These are phyloP conservation scores for Boletus vermiculosoides DNA, from an alignment of 768 basidiomycete genomes.

Conservation along the genomic window DNA sequence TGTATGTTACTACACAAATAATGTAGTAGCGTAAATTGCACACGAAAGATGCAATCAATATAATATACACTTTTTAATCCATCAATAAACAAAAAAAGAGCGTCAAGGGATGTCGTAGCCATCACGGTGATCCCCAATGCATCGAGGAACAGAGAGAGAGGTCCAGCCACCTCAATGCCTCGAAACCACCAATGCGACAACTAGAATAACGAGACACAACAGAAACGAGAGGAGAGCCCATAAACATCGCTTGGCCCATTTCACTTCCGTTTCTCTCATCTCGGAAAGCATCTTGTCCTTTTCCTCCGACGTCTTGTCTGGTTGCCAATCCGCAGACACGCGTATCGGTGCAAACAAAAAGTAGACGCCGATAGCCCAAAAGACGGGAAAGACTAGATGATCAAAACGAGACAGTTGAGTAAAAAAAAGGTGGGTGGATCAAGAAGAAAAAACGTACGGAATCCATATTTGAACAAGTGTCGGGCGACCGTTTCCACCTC, in stretches of 20 bases:
- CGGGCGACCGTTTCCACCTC: constrained; percentile 57
- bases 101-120: not conserved
- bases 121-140: not conserved
- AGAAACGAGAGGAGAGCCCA: constrained; percentile 50
- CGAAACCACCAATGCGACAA: constrained; percentile 22
- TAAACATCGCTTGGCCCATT: constrained; percentile 58
- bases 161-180: constrained; percentile 21
- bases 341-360: constrained; percentile 55
- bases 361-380: constrained; percentile 59
- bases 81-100: constrained; percentile 6
- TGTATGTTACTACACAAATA: not conserved
- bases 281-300: constrained; percentile 43
- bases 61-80: constrained; percentile 10
- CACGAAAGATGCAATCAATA: not conserved
- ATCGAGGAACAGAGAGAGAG: not conserved
- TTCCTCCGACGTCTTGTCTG: constrained; percentile 54
- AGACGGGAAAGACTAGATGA: constrained; percentile 53
- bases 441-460: constrained; percentile 40
- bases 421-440: not conserved
- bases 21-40: not conserved
- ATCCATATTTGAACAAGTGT: constrained; percentile 63
- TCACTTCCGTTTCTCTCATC: constrained; percentile 49
- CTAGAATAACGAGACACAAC: constrained; percentile 35
- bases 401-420: not conserved
- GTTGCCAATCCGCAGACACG: constrained; percentile 50